These are phyloP conservation scores for Chloromonas sp. DNA, from an alignment of 163 green algal genomes.

Conservation along the genomic window DNA sequence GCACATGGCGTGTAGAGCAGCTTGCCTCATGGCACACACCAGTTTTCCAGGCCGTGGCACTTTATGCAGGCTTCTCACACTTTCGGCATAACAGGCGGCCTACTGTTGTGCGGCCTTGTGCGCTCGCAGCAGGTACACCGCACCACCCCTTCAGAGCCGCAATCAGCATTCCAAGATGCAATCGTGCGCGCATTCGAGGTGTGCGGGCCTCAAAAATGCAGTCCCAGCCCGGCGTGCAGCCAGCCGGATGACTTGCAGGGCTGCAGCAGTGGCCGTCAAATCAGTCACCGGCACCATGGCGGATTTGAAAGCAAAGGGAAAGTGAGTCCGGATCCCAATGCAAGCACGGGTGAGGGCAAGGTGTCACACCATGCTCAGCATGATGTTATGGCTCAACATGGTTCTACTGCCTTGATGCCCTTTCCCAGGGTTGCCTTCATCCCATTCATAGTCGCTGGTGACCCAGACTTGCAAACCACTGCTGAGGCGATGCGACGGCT, in stretches of 20 bases:
- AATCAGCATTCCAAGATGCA: too few relatives aligned
- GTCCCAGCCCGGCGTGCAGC: too few relatives aligned
- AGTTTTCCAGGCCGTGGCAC: too few relatives aligned
- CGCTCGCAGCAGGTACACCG: too few relatives aligned
- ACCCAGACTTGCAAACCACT: slow-evolving; percentile 89
- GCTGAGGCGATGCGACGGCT: slow-evolving; percentile 69
- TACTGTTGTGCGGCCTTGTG: too few relatives aligned
- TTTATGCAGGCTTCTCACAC: too few relatives aligned
- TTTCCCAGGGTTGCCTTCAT: slow-evolving; percentile 87
- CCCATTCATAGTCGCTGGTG: slow-evolving; percentile 91
- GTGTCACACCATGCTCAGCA: neutral
- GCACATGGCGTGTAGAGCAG: too few relatives aligned
- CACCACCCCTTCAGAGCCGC: too few relatives aligned
- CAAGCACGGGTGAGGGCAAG: neutral
- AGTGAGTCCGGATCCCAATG: slow-evolving; percentile 23
- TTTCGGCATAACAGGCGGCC: too few relatives aligned
- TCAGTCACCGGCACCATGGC: slow-evolving; percentile 40
- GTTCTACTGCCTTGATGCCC: neutral
- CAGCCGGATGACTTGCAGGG: neutral
- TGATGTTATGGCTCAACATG: neutral
- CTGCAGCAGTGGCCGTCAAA: neutral
- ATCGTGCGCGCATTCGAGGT: too few relatives aligned
- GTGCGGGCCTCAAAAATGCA: too few relatives aligned
- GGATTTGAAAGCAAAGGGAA: slow-evolving; percentile 42
- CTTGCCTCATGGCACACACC: too few relatives aligned